Evolutionary conservation across 257 asterid species (phyloP).

Genomic region (Sherardia arvensis): DNA sequence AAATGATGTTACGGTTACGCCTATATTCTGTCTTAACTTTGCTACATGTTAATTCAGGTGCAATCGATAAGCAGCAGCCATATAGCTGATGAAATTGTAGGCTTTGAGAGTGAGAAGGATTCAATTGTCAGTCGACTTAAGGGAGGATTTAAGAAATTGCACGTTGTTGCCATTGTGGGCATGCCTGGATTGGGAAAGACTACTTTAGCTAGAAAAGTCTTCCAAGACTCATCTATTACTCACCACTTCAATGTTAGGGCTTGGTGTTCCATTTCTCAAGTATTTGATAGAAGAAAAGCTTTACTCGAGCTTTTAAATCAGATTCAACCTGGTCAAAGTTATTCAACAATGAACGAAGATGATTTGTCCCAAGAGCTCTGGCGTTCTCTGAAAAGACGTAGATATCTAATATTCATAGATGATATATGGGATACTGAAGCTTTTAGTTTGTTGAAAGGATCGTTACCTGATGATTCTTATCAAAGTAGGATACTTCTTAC

Average conservation of each 20-base stretch:
- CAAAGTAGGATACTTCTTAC: background rate
- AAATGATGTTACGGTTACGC: too few species aligned
- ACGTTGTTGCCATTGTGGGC: too few species aligned
- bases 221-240: background rate
- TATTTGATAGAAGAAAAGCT: background rate
- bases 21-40: too few species aligned
- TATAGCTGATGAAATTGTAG: too few species aligned
- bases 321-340: background rate
- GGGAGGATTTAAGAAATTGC: too few species aligned
- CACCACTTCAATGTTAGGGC: background rate
- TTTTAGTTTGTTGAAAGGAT: background rate
- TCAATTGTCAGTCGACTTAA: too few species aligned
- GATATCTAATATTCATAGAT: slow-evolving; percentile 2
- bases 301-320: background rate
- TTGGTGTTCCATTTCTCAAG: background rate
- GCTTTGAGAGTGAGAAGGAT: too few species aligned
- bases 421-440: slow-evolving; percentile 2
- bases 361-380: background rate
- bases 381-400: background rate
- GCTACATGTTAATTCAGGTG: too few species aligned
- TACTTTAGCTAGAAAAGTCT: slow-evolving; percentile 2
- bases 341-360: background rate
- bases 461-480: background rate
- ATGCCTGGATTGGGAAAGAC: slow-evolving; percentile 4
- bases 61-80: too few species aligned